Conservation (phyloP, 805 yeast genomes). For the Ogataea paradorogensis region DNA sequence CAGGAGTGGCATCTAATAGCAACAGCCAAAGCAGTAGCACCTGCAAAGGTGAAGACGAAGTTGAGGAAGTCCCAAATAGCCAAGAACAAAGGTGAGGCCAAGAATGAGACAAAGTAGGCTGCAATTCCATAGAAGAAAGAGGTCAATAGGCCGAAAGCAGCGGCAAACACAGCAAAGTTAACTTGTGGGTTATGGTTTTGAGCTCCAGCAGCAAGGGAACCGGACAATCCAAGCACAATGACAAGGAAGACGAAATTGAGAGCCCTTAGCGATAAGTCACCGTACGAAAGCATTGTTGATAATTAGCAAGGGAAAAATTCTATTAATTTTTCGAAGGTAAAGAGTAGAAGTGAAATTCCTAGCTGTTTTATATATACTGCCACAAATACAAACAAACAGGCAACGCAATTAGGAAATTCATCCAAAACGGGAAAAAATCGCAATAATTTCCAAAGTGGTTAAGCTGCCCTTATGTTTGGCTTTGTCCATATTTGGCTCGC, state of each 20-base stretch:
- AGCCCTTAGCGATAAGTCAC: conserved; percentile 73
- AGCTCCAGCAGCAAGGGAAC: conserved; percentile 75
- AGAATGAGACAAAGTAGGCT: conserved; percentile 72
- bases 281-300: conserved; percentile 50
- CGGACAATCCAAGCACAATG: conserved; percentile 82
- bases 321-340: conserved; percentile 7
- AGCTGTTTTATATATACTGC: conserved; percentile 10
- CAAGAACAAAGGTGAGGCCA: conserved; percentile 85
- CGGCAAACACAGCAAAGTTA: conserved; percentile 82
- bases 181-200: conserved; percentile 67
- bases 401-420: conserved; percentile 9
- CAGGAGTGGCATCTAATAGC: conserved; percentile 87
- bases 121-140: conserved; percentile 75
- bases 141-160: conserved; percentile 80
- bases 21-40: conserved; percentile 91
- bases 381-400: conserved; percentile 12
- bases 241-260: conserved; percentile 73
- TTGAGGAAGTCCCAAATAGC: conserved; percentile 80
- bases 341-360: conserved; percentile 8
- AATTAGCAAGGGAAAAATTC: conserved; percentile 9
- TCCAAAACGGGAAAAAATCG: conserved; percentile 13
- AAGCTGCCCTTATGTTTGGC: conserved; percentile 21
- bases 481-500: conserved; percentile 15
- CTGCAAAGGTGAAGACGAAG: conserved; percentile 89
- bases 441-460: conserved; percentile 14